phyloP scores from a whole-genome alignment of 1,284 basidiomycete genomes.

The Phylloboletellus chloephorus region DNA sequence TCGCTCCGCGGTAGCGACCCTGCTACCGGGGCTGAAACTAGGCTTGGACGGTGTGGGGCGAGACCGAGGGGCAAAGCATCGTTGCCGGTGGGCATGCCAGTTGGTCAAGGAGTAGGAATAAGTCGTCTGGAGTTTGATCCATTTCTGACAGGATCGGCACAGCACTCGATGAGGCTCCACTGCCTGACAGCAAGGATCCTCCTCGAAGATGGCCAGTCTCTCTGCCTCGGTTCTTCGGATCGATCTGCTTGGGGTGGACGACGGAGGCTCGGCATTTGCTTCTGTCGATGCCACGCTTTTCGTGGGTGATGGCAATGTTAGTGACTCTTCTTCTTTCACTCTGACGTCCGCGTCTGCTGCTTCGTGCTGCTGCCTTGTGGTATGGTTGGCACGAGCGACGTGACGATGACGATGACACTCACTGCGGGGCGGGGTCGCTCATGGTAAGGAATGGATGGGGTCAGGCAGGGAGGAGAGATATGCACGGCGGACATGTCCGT shows the following conservation, averaged over 20 bases:
- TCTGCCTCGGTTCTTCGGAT: conserved; percentile 37
- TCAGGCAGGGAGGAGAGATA: conserved; percentile 13
- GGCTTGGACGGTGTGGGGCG: conserved; percentile 19
- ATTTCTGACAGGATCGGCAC: conserved; percentile 56
- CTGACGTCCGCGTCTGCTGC: background rate
- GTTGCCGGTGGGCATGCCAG: conserved; percentile 49
- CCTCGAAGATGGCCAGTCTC: conserved; percentile 46
- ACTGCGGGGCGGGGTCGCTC: conserved; percentile 22
- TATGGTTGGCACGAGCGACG: conserved; percentile 6
- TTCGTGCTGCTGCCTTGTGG: conserved; percentile 15
- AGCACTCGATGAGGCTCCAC: conserved; percentile 47
- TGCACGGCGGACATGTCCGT: conserved; percentile 10
- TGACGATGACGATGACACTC: conserved; percentile 4
- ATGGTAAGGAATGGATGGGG: conserved; percentile 30
- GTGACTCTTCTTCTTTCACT: conserved; percentile 15
- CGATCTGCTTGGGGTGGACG: conserved; percentile 9
- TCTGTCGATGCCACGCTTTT: conserved; percentile 1
- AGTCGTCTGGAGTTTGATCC: conserved; percentile 46
- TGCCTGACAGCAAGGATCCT: conserved; percentile 46
- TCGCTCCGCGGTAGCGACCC: conserved; percentile 54
- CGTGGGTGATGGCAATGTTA: conserved; percentile 8
- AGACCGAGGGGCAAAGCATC: conserved; percentile 34
- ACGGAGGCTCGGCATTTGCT: background rate
- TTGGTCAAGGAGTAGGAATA: conserved; percentile 41
- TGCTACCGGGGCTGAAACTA: conserved; percentile 43